phyloP scores from a whole-genome alignment of 1,284 basidiomycete species.

The Microbotryum intermedium region DNA sequence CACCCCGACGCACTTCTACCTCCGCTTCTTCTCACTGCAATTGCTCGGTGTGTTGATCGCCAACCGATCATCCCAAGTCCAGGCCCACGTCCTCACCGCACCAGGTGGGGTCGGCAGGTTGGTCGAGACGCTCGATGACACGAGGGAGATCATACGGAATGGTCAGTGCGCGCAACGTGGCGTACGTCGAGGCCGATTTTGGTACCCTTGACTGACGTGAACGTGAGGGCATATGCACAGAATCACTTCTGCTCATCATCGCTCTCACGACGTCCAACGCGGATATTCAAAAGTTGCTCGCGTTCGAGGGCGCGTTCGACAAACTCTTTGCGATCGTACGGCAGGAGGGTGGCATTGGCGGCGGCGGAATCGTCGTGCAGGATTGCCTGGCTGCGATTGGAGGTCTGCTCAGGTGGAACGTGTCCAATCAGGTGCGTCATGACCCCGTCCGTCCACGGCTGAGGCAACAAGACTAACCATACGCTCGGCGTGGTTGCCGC shows the following conservation, averaged over 20 bases:
- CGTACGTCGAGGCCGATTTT: slow-evolving; percentile 46
- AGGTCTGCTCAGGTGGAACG: slow-evolving; percentile 78
- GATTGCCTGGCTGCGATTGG: slow-evolving; percentile 80
- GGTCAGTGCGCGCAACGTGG: slow-evolving; percentile 47
- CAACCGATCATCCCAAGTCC: slow-evolving; percentile 69
- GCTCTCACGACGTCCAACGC: slow-evolving; percentile 74
- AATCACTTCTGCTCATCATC: slow-evolving; percentile 64
- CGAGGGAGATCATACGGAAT: slow-evolving; percentile 72
- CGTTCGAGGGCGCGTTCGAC: slow-evolving; percentile 96
- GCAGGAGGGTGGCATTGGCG: slow-evolving; percentile 79
- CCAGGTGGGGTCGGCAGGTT: slow-evolving; percentile 60
- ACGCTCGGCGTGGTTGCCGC: no score
- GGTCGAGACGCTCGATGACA: slow-evolving; percentile 66
- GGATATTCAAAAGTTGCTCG: slow-evolving; percentile 93
- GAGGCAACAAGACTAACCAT: neutral
- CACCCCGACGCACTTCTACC: slow-evolving; percentile 60
- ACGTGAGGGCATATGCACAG: slow-evolving; percentile 15
- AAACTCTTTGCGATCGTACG: slow-evolving; percentile 82
- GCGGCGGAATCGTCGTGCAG: slow-evolving; percentile 76
- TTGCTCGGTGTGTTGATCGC: slow-evolving; percentile 69
- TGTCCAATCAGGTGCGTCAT: slow-evolving; percentile 75
- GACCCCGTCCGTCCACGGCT: neutral
- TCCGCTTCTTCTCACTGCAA: slow-evolving; percentile 77
- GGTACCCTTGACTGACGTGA: neutral
- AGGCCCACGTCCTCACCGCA: slow-evolving; percentile 79